Percentiles rank a stretch among this genome's conserved stretches.
These are phyloP conservation scores for Beauveria bassiana DNA, from an alignment of 2,329 filamentous ascomycete species.

Conservation along the genomic window DNA sequence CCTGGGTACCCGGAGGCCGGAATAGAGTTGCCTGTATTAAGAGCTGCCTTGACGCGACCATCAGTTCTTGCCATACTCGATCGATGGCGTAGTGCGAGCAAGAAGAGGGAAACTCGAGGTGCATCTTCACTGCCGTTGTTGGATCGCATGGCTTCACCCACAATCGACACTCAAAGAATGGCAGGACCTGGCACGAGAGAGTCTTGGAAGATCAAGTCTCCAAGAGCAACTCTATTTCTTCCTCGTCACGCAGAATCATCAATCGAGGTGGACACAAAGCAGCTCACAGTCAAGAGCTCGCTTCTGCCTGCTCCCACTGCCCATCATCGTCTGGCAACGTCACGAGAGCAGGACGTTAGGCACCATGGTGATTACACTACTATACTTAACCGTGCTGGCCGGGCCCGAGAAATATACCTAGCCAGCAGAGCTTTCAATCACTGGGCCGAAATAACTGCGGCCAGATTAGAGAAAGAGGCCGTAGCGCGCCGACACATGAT, in stretches of 20 bases:
- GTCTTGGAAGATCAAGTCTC: background rate
- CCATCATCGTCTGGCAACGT: background rate
- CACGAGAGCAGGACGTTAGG: constrained; percentile 1
- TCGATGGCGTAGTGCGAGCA: constrained; percentile 15
- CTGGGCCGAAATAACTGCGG: constrained; percentile 59
- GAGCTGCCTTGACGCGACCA: constrained; percentile 5
- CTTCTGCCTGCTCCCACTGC: background rate
- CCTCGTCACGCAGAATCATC: background rate
- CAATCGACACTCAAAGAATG: background rate
- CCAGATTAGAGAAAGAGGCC: constrained; percentile 58
- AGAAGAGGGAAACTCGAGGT: background rate
- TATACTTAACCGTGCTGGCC: constrained; percentile 44
- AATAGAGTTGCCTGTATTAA: background rate
- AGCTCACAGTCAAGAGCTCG: background rate
- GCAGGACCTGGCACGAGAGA: background rate
- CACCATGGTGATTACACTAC: background rate
- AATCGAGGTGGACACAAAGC: background rate
- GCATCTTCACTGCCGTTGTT: background rate
- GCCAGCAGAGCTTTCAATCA: constrained; percentile 30
- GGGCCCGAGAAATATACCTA: constrained; percentile 58
- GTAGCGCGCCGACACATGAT: constrained; percentile 65
- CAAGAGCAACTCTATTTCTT: background rate
- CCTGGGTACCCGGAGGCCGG: background rate
- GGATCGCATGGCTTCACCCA: background rate
- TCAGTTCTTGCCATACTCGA: constrained; percentile 15